Percentiles rank a stretch among this genome's conserved stretches.
Conservation (phyloP, 2,329 filamentous ascomycete species). For the Clonostachys chloroleuca region DNA sequence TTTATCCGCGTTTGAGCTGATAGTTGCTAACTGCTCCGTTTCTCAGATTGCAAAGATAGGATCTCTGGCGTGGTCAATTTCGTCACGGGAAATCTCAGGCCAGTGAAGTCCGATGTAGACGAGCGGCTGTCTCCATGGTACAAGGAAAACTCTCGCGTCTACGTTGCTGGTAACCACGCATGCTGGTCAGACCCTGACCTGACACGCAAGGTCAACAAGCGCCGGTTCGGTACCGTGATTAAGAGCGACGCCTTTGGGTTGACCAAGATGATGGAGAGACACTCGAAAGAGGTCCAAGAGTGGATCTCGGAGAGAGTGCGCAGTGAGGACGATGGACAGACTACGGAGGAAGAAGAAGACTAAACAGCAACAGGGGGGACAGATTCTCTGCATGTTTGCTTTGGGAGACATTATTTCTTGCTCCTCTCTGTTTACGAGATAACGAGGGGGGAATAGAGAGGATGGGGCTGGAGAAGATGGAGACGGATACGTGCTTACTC, state of each 20-base stretch:
- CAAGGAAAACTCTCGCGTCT: conserved; percentile 74
- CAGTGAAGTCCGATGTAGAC: conserved; percentile 75
- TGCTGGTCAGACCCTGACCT: conserved; percentile 67
- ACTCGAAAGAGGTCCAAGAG: conserved; percentile 43
- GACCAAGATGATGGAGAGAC: conserved; percentile 51
- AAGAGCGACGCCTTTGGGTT: conserved; percentile 43
- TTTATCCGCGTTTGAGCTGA: not conserved
- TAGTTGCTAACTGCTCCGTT: conserved; percentile 7
- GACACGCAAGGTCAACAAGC: conserved; percentile 53
- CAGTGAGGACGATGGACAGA: conserved; percentile 26
- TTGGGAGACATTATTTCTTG: too few relatives aligned
- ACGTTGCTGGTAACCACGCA: conserved; percentile 68
- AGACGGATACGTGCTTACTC: too few relatives aligned
- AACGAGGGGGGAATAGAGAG: too few relatives aligned
- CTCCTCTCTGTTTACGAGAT: too few relatives aligned
- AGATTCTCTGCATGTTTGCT: too few relatives aligned
- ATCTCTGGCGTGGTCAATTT: conserved; percentile 77
- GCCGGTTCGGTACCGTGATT: conserved; percentile 55
- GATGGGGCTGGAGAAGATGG: too few relatives aligned
- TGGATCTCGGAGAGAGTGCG: conserved; percentile 42
- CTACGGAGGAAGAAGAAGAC: conserved; percentile 46
- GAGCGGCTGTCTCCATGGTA: conserved; percentile 77
- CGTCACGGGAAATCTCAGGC: conserved; percentile 70
- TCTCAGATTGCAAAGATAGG: conserved; percentile 56
- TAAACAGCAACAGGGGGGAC: not conserved